A percentile compares a stretch with the other conserved stretches of the same genome.
Evolutionary conservation across 805 yeast species (phyloP).

Genomic region (Kluyveromyces dobzhanskii): DNA sequence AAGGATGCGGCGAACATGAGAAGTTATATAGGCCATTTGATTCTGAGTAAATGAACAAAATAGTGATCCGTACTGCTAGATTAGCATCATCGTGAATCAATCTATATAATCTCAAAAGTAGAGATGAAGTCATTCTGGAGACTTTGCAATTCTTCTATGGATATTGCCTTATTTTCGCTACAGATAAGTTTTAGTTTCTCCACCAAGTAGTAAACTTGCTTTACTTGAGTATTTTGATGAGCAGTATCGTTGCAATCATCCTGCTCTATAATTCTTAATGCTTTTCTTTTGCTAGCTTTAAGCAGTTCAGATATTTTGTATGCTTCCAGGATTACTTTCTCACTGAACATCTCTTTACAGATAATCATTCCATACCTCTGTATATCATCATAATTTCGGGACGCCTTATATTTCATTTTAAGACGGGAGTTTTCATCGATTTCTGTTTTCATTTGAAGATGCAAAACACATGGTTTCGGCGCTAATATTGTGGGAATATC

Average conservation of each 20-base stretch:
- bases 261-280: slow-evolving; percentile 6
- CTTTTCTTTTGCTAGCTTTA: slow-evolving; percentile 4
- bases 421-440: slow-evolving; percentile 12
- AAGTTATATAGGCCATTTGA: slow-evolving; percentile 32
- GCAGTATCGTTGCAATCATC: slow-evolving; percentile 6
- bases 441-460: slow-evolving; percentile 31
- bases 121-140: slow-evolving; percentile 21
- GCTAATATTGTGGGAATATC: slow-evolving; percentile 33
- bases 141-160: slow-evolving; percentile 12
- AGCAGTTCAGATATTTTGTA: slow-evolving; percentile 16
- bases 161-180: slow-evolving; percentile 9
- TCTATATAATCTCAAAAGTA: no score
- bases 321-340: slow-evolving; percentile 22
- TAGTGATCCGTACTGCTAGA: no score
- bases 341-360: slow-evolving; percentile 22
- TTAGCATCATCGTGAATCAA: no score
- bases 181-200: slow-evolving; percentile 16
- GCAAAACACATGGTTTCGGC: slow-evolving; percentile 29
- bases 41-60: slow-evolving; percentile 10
- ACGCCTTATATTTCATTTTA: slow-evolving; percentile 27
- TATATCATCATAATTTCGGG: slow-evolving; percentile 15
- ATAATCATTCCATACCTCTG: slow-evolving; percentile 28
- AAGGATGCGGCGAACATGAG: slow-evolving; percentile 63
- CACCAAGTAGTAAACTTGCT: slow-evolving; percentile 22
- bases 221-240: slow-evolving; percentile 12